Conservation (phyloP, 2,329 filamentous ascomycete genomes). For the Fusarium multiceps region DNA sequence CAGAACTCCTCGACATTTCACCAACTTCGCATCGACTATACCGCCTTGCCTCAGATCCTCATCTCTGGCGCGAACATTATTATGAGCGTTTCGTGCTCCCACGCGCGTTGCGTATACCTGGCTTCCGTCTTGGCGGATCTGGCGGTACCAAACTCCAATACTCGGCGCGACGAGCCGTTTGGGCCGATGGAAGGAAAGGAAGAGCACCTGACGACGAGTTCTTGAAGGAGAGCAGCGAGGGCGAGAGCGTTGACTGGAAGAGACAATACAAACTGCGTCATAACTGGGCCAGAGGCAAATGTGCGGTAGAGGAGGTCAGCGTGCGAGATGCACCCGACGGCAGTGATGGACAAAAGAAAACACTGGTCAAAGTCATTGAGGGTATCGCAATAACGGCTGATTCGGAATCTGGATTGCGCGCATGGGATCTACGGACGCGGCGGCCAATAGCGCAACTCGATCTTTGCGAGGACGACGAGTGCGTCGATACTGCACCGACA, state of each 20-base stretch:
- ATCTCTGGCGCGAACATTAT: constrained; percentile 92
- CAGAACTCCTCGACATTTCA: constrained; percentile 71
- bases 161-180: constrained; percentile 57
- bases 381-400: constrained; percentile 84
- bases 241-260: constrained; percentile 78
- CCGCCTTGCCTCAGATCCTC: constrained; percentile 79
- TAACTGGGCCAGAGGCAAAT: constrained; percentile 89
- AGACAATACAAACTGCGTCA: constrained; percentile 86
- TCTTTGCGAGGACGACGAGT: constrained; percentile 46
- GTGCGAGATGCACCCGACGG: constrained; percentile 57
- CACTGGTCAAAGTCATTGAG: constrained; percentile 81
- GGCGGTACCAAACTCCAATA: constrained; percentile 56
- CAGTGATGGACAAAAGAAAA: constrained; percentile 59
- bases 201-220: constrained; percentile 55
- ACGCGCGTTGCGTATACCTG: constrained; percentile 79
- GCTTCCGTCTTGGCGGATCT: constrained; percentile 59
- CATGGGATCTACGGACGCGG: constrained; percentile 78
- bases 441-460: constrained; percentile 65
- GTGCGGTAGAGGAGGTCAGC: constrained; percentile 81
- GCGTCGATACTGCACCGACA: constrained; percentile 59
- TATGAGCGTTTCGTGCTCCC: constrained; percentile 88
- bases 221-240: constrained; percentile 2
- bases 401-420: constrained; percentile 74
- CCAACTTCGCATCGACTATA: constrained; percentile 81
- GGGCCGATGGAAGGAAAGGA: constrained; percentile 58